Base-by-base conservation (phyloP, 257 asterid species). In the Coffea canephora region DNA sequence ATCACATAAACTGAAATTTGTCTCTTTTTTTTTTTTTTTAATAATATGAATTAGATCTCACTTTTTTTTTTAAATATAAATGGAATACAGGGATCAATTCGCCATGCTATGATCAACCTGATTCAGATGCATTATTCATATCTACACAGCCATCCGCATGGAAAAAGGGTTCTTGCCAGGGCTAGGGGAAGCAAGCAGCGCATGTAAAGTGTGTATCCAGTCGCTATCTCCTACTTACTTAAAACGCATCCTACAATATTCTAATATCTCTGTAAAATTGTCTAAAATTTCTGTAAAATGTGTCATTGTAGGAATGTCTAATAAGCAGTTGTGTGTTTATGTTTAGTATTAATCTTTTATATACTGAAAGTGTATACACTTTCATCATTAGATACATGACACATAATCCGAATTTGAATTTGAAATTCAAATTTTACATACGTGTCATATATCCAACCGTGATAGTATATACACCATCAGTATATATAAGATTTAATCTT, bases 71-170 rank as follows among this genome's bases (percentile, higher is more conserved):
- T 21, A 15, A 25, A 12, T 41, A 21, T 3, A 15, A 27, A 8
- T 3, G 25, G 21, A 13, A 21, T 77, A 81, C 78, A 91, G 97
- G 98, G 96, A 69, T 6, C 43, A 0, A 9, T 80, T 0, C 87
- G 83, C 0, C 62, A n/a, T 12, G 69, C 62, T 0, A 41, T 93
- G 87, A 15, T 50, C 1, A 43, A 73, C 2, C 80, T 68, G 16
- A 86, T 93, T 7, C 69, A 13, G 15, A 39, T 12, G 11, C 84
- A 86, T 23, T 76, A 81, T 8, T 66, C 81, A 0, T 78, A 43
- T 73, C 69, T 93, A 81, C 96, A 91, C 10, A 91, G 92, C 81
- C 96, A 93, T 81, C 97, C 92, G 3, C 87, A 90, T 55, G 98
- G 96, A 9, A 88, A 90, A 36, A 82, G 90, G 27, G 97, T 93